phyloP scores from a whole-genome alignment of 805 yeast genomes.

The Wickerhamiella slavikovae region DNA sequence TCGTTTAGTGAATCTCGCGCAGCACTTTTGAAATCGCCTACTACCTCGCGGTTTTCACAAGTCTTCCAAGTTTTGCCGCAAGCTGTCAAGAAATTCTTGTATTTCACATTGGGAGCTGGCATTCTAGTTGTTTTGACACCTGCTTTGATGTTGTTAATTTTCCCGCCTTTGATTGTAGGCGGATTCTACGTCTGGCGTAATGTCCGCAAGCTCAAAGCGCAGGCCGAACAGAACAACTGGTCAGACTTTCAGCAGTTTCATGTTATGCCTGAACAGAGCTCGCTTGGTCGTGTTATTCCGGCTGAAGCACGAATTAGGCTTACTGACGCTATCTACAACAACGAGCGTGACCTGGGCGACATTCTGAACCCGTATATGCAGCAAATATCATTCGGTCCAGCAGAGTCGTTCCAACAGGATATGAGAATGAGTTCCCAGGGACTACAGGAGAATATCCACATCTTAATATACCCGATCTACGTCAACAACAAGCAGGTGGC shows the following conservation, averaged over 20 bases:
- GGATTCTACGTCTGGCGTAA: neutral
- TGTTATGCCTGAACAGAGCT: neutral
- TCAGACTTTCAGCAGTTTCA: constrained; percentile 2
- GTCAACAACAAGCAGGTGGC: constrained; percentile 1
- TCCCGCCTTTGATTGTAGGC: constrained; percentile 2
- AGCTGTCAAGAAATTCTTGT: constrained; percentile 3
- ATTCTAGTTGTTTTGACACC: constrained; percentile 2
- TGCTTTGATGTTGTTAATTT: constrained; percentile 2
- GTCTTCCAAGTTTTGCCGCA: constrained; percentile 1
- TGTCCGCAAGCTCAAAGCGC: constrained; percentile 1
- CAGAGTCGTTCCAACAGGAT: constrained; percentile 4
- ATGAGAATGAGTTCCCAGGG: constrained; percentile 1
- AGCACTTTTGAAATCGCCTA: neutral
- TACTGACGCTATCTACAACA: constrained; percentile 2
- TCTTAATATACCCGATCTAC: constrained; percentile 2
- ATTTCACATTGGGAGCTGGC: constrained; percentile 1
- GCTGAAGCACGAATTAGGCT: constrained; percentile 2
- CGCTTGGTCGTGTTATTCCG: neutral
- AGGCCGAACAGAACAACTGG: constrained; percentile 2
- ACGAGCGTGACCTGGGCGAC: constrained; percentile 2
- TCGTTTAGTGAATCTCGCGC: neutral
- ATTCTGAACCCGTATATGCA: neutral
- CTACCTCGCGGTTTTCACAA: neutral
- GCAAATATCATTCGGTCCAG: neutral
- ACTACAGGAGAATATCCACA: neutral